Evolutionary conservation across 1,284 basidiomycete species (phyloP).

Genomic region (Trichosporon asahii): DNA sequence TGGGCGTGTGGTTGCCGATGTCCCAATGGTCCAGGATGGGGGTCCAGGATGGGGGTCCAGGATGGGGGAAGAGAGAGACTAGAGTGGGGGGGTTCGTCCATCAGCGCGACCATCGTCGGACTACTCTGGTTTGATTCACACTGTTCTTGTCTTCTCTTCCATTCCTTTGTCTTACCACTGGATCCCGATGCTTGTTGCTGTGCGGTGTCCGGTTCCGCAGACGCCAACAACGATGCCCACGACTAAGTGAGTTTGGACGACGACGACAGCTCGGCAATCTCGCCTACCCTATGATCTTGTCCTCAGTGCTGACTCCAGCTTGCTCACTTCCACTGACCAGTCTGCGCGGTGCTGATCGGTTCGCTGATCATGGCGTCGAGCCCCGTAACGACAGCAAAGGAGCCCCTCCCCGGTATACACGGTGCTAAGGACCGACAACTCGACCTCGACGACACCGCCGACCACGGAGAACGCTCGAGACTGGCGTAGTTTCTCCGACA

Average conservation of each 20-base stretch:
- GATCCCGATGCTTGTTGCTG: neutral
- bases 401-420: neutral
- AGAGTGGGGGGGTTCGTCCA: neutral
- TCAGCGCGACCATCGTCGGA: neutral
- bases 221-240: neutral
- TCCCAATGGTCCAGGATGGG: neutral
- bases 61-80: neutral
- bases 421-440: neutral
- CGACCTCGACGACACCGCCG: neutral
- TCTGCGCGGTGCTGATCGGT: neutral
- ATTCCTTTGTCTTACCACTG: neutral
- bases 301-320: neutral
- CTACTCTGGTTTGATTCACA: neutral
- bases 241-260: neutral
- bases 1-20: neutral
- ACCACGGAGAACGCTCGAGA: neutral
- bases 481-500: neutral
- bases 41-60: slow-evolving; percentile 4
- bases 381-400: neutral
- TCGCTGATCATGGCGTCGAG: neutral
- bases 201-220: neutral
- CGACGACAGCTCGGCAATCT: neutral
- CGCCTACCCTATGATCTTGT: neutral
- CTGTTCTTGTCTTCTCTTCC: neutral
- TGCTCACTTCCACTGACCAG: neutral